Evolutionary conservation across 1,139 yeast genomes (phyloP).

Genomic region (Scheffersomyces stambukii): DNA sequence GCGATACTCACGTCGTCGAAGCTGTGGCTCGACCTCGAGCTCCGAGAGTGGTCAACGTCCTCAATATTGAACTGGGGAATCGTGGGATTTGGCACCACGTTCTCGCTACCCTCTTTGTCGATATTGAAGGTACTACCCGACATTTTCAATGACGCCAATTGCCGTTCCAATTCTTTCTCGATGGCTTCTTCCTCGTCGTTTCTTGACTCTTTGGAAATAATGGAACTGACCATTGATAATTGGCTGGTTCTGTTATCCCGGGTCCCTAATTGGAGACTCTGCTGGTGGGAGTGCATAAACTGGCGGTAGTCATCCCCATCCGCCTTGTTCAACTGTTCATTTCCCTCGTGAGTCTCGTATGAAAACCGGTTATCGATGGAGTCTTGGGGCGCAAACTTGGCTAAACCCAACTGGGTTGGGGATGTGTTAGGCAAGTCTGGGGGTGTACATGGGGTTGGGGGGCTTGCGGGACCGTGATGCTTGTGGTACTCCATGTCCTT

Average conservation of each 20-base stretch:
- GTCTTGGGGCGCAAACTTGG: conserved; percentile 3
- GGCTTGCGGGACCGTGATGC: conserved; percentile 13
- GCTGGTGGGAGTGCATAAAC: conserved; percentile 15
- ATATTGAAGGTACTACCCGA: conserved; percentile 15
- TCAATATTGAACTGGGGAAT: conserved; percentile 10
- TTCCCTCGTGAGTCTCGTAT: conserved; percentile 1
- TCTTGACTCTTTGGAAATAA: conserved; percentile 32
- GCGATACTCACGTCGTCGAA: conserved; percentile 14
- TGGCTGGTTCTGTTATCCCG: conserved; percentile 24
- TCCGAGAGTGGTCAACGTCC: conserved; percentile 7
- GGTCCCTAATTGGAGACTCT: not conserved
- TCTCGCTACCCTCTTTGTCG: not conserved
- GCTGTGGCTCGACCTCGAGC: conserved; percentile 5
- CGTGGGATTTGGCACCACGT: conserved; percentile 1
- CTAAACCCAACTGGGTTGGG: conserved; percentile 8
- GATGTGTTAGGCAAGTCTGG: conserved; percentile 8
- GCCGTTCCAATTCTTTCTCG: conserved; percentile 38
- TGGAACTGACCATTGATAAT: conserved; percentile 42
- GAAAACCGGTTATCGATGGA: conserved; percentile 5
- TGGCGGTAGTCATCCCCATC: conserved; percentile 29
- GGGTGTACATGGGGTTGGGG: conserved; percentile 8
- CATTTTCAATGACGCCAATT: conserved; percentile 33
- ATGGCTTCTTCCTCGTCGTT: conserved; percentile 36
- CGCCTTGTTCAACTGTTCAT: no score
- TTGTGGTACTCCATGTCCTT: conserved; percentile 26